Evolutionary conservation across 2,329 filamentous ascomycete species (phyloP), one percentile per base, ranked within the genome.

Genomic region (Alternaria brassicae): DNA sequence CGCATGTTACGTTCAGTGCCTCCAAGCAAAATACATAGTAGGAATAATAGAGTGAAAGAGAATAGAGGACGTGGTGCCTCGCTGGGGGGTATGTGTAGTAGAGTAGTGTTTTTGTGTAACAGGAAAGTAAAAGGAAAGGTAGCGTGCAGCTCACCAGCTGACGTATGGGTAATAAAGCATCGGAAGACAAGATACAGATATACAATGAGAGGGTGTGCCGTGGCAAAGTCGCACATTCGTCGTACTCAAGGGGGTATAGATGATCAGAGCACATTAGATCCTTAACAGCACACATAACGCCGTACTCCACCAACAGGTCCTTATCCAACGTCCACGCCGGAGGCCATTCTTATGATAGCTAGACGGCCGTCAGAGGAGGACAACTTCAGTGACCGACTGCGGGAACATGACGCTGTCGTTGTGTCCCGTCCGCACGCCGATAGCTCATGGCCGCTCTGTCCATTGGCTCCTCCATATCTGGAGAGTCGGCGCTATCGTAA

Each of bases 371-470:
- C 59, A 62, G 50, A 42, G 54, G 48, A 30, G 42, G 44, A 61
- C 48, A 53, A 37, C 41, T 21, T 55, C 49, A 77, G 40, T 70
- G 66, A 47, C 65, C 68, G n/a, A 76, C 64, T 52, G 75, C 72
- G 25, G 76, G 76, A 12, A 78, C 71, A 39, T 72, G 74, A 53
- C 77, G 72, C 58, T 73, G 75, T 51, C 76, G 72, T 54, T 76
- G 73, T 9, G 77, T 79, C 53, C 81, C 81, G 61, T 83, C 80
- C 39, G 81, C 81, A 36, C 81, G 77, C 40, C 80, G 76, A 63
- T 83, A 83, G 61, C 75, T 78, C 80, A 83, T 82, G 52, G 77
- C 71, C 55, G 71, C 62, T 42, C 73, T 65, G 49, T 78, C 70
- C 75, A 76, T 70, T 47, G 74, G 65, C 49, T 79, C 79, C 55